phyloP scores from a whole-genome alignment of 139 green algal species.

The Picochlorum sp. region DNA sequence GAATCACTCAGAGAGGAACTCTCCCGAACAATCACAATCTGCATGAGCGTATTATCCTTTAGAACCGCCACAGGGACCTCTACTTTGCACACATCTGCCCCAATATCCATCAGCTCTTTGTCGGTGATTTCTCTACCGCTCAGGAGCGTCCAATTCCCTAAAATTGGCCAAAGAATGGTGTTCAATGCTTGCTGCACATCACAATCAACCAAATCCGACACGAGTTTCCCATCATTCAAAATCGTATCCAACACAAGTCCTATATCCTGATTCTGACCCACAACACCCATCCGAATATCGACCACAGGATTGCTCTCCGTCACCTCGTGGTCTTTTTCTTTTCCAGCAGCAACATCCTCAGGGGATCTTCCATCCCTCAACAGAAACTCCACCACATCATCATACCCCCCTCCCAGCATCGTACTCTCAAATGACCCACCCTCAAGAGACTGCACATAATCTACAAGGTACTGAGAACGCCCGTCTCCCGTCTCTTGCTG shows the following conservation, averaged over 20 bases:
- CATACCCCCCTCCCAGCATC: not conserved
- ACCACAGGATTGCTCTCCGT: too few relatives aligned
- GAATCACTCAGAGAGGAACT: too few relatives aligned
- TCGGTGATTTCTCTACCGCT: not conserved
- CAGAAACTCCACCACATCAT: conserved; percentile 3
- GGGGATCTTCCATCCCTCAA: not conserved
- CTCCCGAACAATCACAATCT: not conserved
- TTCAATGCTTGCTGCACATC: not conserved
- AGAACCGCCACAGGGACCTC: conserved; percentile 2
- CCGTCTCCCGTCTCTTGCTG: not conserved
- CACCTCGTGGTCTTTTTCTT: too few relatives aligned
- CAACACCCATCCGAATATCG: too few relatives aligned
- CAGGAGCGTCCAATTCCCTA: not conserved
- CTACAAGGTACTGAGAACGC: not conserved
- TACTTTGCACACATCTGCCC: conserved; percentile 2
- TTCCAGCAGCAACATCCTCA: too few relatives aligned
- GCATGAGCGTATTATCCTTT: conserved; percentile 3
- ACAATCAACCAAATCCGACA: not conserved
- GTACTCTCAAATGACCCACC: not conserved
- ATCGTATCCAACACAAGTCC: too few relatives aligned
- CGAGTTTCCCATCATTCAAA: not conserved
- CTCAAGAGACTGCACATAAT: not conserved
- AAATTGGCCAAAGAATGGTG: not conserved
- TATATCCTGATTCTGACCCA: too few relatives aligned
- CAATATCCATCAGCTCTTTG: not conserved